These are phyloP conservation scores for Alternaria arborescens DNA, from an alignment of 2,329 filamentous ascomycete species.

Conservation along the genomic window DNA sequence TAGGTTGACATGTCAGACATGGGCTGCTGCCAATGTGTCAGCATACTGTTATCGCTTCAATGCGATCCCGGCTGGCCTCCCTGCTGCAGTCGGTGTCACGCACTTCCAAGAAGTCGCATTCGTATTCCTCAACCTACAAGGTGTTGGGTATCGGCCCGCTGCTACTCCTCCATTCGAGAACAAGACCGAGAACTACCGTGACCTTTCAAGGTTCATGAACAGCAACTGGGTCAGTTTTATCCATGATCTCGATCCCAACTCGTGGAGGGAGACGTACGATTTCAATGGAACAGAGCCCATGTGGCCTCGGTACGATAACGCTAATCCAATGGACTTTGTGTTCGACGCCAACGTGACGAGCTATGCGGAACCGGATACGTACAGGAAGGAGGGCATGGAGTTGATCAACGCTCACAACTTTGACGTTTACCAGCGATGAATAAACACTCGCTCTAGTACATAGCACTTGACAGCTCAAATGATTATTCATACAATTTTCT, in stretches of 20 bases:
- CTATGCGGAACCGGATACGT: slow-evolving; percentile 56
- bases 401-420: slow-evolving; percentile 49
- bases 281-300: slow-evolving; percentile 34
- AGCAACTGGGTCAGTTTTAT: slow-evolving; percentile 58
- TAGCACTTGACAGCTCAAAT: neutral
- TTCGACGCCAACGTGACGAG: slow-evolving; percentile 57
- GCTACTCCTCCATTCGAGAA: slow-evolving; percentile 43
- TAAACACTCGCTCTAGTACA: neutral
- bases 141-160: slow-evolving; percentile 53
- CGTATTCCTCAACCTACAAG: slow-evolving; percentile 57
- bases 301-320: slow-evolving; percentile 54
- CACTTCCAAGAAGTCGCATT: slow-evolving; percentile 64
- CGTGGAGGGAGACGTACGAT: slow-evolving; percentile 28
- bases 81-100: slow-evolving; percentile 55
- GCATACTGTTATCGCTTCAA: slow-evolving; percentile 72
- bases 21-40: slow-evolving; percentile 58
- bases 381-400: slow-evolving; percentile 55
- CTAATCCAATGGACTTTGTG: slow-evolving; percentile 53
- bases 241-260: slow-evolving; percentile 46
- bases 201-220: slow-evolving; percentile 56
- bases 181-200: slow-evolving; percentile 48
- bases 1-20: slow-evolving; percentile 62
- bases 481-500: neutral
- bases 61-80: slow-evolving; percentile 58
- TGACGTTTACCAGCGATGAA: slow-evolving; percentile 17